Base-by-base conservation (phyloP, 2,329 filamentous ascomycete species). In the Phoma sp. region DNA sequence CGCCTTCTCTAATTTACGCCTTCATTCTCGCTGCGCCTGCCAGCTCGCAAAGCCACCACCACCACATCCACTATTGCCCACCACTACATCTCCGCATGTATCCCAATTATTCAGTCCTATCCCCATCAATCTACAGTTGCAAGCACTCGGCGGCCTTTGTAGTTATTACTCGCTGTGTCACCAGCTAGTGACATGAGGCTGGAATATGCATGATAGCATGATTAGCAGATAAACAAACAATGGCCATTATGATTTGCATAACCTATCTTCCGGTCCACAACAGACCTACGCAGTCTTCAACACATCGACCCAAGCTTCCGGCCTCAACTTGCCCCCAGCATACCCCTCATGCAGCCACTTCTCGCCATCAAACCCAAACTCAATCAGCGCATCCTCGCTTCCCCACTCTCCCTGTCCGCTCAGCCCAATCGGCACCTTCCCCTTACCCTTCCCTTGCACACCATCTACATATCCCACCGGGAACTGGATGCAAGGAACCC, bases 391-490 rank as follows among this genome's bases (percentile, higher is more conserved):
- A 58, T 83, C 80, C 60, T 83, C 82, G 42, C 72, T 75, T 0
- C 81, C 81, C 83, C 82, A 85, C 59, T 83, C 80, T 0, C 77
- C 75, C 74, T 83, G 82, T 0, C 79, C 82, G 76, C 82, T 83
- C 36, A 84, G 44, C 1, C 82, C 81, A 23, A 84, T 73, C 0
- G 82, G 82, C 2, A 84, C 71, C 63, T 78, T 82, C 0, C 88
- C 89, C 52, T 80, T 76, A 0, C 65, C 65, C 7, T 43, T 46
- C 1, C 83, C 85, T 61, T 82, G 77, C 5, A 77, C 75, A 0
- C 83, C 79, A 24, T 84, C 77, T 3, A 79, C 82, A 75, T 92
- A 96, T 0, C 90, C 92, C 9, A 90, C 86, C 0, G 93, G 91
- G 32, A 86, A 86, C 40, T 80, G 86, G 10, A 96, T 83, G 1